phyloP scores from a whole-genome alignment of 1,139 yeast species.

The Yamadazyma membranifaciens region DNA sequence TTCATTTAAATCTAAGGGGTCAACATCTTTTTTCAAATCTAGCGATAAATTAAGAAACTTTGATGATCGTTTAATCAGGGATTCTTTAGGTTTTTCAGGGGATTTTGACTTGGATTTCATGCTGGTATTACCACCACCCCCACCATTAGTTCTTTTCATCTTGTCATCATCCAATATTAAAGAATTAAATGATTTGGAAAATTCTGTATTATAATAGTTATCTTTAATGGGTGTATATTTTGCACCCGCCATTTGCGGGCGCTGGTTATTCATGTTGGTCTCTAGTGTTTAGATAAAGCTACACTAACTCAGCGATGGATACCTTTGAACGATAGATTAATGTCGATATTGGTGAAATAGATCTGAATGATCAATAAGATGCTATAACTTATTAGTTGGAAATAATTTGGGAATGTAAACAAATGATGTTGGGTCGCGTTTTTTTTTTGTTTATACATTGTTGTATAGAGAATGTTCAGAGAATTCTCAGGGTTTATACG shows the following conservation, averaged over 20 bases:
- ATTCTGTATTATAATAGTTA: constrained; percentile 27
- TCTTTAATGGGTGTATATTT: constrained; percentile 6
- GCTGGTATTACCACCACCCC: constrained; percentile 1
- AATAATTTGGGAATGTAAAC: constrained; percentile 6
- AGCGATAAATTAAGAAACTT: constrained; percentile 49
- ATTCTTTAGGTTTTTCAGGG: constrained; percentile 3
- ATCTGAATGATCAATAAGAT: background rate
- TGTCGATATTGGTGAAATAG: background rate
- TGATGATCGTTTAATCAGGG: constrained; percentile 43
- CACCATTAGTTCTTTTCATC: background rate
- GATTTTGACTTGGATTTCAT: background rate
- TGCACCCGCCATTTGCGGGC: constrained; percentile 28
- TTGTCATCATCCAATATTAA: constrained; percentile 38
- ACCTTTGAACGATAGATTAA: too few relatives aligned
- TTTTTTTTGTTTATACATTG: constrained; percentile 2
- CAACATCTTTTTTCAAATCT: constrained; percentile 19
- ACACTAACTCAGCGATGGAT: too few relatives aligned
- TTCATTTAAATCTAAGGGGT: constrained; percentile 25
- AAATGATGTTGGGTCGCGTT: constrained; percentile 6
- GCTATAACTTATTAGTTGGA: background rate
- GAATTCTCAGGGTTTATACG: too few relatives aligned
- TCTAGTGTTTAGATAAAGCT: background rate
- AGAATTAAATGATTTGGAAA: constrained; percentile 46
- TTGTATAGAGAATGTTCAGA: background rate
- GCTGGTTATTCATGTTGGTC: constrained; percentile 23